Base-by-base conservation (phyloP, 2,329 filamentous ascomycete species). In the Aspergillus cejpii region DNA sequence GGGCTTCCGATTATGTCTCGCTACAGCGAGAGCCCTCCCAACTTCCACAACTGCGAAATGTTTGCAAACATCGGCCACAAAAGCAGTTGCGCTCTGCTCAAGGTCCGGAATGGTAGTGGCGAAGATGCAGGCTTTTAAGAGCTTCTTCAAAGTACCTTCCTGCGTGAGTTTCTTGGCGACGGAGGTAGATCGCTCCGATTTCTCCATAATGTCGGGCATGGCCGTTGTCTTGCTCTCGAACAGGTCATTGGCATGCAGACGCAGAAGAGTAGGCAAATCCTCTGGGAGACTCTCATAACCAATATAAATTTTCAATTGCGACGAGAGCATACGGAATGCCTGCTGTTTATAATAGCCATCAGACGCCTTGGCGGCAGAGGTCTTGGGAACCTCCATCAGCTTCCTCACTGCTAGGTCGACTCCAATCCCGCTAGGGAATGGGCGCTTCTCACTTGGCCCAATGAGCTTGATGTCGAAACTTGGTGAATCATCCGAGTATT, bases 341-440 rank as follows among this genome's bases (percentile, higher is more conserved):
- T 98, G 89, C 60, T 86, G 85, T 70, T 97, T 97, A 73, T 98
- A 95, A 64, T 87, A 92, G 0, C 74, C 73, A 58, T 97, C 91
- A 27, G 85, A 65, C n/a, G 64, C 81, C 46, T 75, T 83, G 2
- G 72, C 70, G 15, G 73, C 67, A 11, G 74, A 63, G 1, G 71
- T 69, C 63, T 85, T 91, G 0, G 87, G 83, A 1, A 80, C 68
- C 60, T 97, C 91, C 73, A 84, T 85, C 37, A 98, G 70, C 65
- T 94, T 96, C 44, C 84, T 81, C 50, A 97, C 86, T 1, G 94
- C 91, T 37, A 88, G 77, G 50, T 97, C 90, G 43, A 96, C 80
- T 10, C 92, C 92, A 38, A 94, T 80, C 41, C 86, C 83, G 3
- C 87, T 80, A 4, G 89, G 90, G 61, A 98, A 95, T 0, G 91